Conservation (phyloP, 1,284 basidiomycete species). For the Ceratorhiza oryzae-sativae region DNA sequence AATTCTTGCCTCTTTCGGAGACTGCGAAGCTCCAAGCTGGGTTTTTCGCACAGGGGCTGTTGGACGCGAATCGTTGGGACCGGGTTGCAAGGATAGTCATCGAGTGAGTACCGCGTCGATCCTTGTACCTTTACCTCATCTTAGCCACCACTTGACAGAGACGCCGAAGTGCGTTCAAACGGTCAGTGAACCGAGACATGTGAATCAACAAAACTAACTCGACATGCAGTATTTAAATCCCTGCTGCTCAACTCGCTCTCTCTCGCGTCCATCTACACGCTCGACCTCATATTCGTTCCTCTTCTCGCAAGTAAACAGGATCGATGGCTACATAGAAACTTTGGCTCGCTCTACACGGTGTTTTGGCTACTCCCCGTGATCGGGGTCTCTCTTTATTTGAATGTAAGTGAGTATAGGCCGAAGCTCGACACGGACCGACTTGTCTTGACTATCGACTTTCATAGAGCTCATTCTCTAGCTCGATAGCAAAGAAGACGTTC, state of each 20-base stretch:
- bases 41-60: constrained; percentile 66
- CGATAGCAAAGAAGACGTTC: constrained; percentile 74
- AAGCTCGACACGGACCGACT: not conserved
- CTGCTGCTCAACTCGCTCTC: constrained; percentile 72
- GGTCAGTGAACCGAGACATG: constrained; percentile 40
- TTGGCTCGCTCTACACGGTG: constrained; percentile 74
- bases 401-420: constrained; percentile 59
- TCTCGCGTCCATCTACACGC: constrained; percentile 71
- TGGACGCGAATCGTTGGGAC: constrained; percentile 76
- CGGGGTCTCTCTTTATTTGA: constrained; percentile 73
- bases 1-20: constrained; percentile 68
- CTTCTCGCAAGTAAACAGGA: constrained; percentile 63
- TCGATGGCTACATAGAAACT: constrained; percentile 69
- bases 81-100: constrained; percentile 62
- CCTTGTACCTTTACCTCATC: constrained; percentile 14
- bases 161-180: constrained; percentile 73
- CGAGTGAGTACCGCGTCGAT: constrained; percentile 50
- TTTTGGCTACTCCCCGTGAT: constrained; percentile 79
- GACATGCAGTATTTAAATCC: constrained; percentile 64
- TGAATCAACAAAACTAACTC: constrained; percentile 1
- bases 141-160: constrained; percentile 54
- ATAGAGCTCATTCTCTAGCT: constrained; percentile 74
- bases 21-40: constrained; percentile 64
- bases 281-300: constrained; percentile 73
- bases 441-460: constrained; percentile 4